Evolutionary conservation across 2,329 filamentous ascomycete genomes (phyloP).

Genomic region (Sclerotiophoma versabilis): DNA sequence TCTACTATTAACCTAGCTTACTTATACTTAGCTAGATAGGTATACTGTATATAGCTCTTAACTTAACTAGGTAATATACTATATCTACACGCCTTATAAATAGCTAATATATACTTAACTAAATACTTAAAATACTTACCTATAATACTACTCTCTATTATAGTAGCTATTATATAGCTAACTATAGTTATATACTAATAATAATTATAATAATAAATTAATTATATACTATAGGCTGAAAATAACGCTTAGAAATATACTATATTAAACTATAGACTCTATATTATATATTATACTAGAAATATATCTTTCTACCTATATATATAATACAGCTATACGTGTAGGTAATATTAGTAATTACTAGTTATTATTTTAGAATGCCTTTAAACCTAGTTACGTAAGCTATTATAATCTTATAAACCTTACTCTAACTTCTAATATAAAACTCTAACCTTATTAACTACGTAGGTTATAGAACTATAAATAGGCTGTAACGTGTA

Average conservation of each 20-base stretch:
- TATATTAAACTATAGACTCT: background rate
- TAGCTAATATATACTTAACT: background rate
- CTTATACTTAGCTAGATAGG: background rate
- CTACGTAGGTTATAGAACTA: background rate
- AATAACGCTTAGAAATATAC: too few species aligned
- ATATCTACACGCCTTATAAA: background rate
- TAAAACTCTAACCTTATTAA: conserved; percentile 9
- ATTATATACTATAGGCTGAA: background rate
- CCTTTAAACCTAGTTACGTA: conserved; percentile 2
- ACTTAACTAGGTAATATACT: background rate
- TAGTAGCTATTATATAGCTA: too few species aligned
- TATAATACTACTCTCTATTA: conserved; percentile 1
- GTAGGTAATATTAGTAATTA: background rate
- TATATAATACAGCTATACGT: too few species aligned
- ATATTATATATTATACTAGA: background rate
- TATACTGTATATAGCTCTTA: conserved; percentile 4
- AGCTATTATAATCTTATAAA: background rate
- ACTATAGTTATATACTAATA: background rate
- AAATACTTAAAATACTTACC: background rate
- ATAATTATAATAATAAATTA: conserved; percentile 1
- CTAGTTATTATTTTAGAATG: conserved; percentile 1
- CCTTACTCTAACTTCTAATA: conserved; percentile 5
- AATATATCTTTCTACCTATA: background rate
- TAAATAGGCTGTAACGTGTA: background rate
- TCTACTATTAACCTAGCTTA: background rate